Evolutionary conservation across 257 asterid genomes (phyloP), one percentile per base, ranked within the genome.

Genomic region (Marsdenia floribunda): DNA sequence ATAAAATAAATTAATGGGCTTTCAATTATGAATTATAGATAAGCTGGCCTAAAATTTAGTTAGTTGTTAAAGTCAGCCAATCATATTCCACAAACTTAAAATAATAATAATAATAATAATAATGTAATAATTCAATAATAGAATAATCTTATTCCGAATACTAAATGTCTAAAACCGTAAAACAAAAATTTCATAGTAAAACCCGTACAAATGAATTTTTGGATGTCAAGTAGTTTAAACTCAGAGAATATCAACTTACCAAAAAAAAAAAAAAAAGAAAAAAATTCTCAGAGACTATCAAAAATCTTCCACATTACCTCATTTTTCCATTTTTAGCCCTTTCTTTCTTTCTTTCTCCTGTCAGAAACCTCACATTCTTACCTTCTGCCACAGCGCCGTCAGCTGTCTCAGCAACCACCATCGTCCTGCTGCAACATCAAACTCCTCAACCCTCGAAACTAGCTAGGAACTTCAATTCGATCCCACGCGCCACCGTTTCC

Each of bases 401-500:
- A 71, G 29, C 52, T 24, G 71, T 19, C 71, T 49, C 29, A 66
- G 71, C 3, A 35, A 18, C 47, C 46, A 15, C 46, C 68, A 7
- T 3, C 58, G 4, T 3, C 6, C 58, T 8, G 8, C 6, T 21
- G 58, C 22, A 4, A 15, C 22, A 18, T 21, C 59, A 1, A 55
- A 21, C 29, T 21, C 61, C 13, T 6, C 22, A 55, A 3, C n/a
- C 10, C 61, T 11, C 61, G 2, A 1, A 9, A 47, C 73, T 63
- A 76, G 50, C 78, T 52, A 80, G 57, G 76, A 58, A 80, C 66
- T 71, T 82, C 71, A 0, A 24, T 16, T 68, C 29, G 68, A 15
- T 19, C 71, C 44, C 88, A 82, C 93, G 96, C 92, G 92, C 93
- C 92, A 54, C 89, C 89, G 19, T 85, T 52, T 15, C n/a, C 24